Conservation (phyloP, 495 filamentous ascomycete genomes). For the Clohesyomyces aquaticus region DNA sequence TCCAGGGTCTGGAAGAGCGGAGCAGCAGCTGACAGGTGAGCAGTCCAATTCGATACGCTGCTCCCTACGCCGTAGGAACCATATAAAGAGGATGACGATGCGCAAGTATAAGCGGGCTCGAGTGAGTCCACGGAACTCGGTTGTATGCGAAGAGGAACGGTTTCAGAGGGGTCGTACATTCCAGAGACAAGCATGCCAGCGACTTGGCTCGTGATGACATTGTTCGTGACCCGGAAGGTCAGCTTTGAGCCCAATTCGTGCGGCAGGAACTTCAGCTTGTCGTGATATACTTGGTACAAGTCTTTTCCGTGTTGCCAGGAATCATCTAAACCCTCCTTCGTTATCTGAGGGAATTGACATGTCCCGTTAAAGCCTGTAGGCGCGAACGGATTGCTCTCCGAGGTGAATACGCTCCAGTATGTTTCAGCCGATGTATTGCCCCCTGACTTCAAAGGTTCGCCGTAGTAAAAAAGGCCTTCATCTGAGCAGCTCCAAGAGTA, state of each 20-base stretch:
- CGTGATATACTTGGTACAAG: conserved; percentile 65
- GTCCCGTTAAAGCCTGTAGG: conserved; percentile 62
- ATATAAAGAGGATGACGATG: conserved; percentile 52
- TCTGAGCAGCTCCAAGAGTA: conserved; percentile 68
- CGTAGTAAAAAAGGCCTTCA: conserved; percentile 64
- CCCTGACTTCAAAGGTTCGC: conserved; percentile 50
- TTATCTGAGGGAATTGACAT: conserved; percentile 76
- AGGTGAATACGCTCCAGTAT: conserved; percentile 63
- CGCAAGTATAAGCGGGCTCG: conserved; percentile 65
- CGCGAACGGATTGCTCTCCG: conserved; percentile 61
- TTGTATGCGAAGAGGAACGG: conserved; percentile 55
- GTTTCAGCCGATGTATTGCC: conserved; percentile 49
- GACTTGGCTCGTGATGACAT: conserved; percentile 72
- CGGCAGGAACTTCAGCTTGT: conserved; percentile 62
- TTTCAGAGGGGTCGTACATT: conserved; percentile 53
- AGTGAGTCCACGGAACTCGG: conserved; percentile 62
- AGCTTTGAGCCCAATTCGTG: conserved; percentile 49
- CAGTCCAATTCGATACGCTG: conserved; percentile 54
- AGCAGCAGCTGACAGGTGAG: conserved; percentile 59
- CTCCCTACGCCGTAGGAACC: conserved; percentile 53
- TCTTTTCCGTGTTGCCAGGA: conserved; percentile 69
- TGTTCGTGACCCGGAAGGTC: conserved; percentile 67
- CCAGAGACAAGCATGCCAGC: conserved; percentile 66
- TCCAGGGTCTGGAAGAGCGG: conserved; percentile 60
- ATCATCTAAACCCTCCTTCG: conserved; percentile 63